Evolutionary conservation across 345 rosid species (phyloP).

Genomic region (Gossypium mustelinum): DNA sequence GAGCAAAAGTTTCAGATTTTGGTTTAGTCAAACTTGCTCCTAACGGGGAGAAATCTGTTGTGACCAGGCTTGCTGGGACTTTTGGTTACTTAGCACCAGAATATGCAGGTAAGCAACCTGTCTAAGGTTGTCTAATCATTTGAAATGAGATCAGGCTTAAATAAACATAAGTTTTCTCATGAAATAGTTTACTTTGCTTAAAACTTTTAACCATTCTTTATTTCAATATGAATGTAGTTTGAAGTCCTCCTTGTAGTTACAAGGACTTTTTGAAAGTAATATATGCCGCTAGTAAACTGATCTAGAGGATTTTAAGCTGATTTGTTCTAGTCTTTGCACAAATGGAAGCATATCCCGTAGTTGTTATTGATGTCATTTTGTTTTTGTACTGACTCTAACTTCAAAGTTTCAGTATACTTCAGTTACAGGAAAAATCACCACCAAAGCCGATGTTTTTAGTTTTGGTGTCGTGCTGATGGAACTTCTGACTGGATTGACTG

Average conservation of each 20-base stretch:
- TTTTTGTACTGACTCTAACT: background rate
- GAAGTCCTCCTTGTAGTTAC: background rate
- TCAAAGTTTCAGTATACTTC: constrained; percentile 13
- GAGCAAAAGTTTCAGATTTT: constrained; percentile 72
- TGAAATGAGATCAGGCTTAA: background rate
- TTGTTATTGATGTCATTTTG: constrained; percentile 1
- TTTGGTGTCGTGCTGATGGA: constrained; percentile 78
- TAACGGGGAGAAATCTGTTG: constrained; percentile 56
- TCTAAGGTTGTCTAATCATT: constrained; percentile 4
- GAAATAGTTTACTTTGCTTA: background rate
- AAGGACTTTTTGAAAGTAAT: constrained; percentile 1
- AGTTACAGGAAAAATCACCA: constrained; percentile 79
- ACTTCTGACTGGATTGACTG: constrained; percentile 62
- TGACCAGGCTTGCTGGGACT: constrained; percentile 74
- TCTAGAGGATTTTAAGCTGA: background rate
- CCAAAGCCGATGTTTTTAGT: constrained; percentile 77
- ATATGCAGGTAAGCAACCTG: constrained; percentile 56
- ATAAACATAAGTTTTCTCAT: background rate
- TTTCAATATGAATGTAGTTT: background rate
- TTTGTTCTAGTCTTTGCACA: background rate
- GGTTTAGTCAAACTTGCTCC: constrained; percentile 82
- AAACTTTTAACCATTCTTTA: background rate
- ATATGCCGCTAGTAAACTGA: background rate
- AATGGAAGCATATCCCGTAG: background rate
- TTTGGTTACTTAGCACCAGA: constrained; percentile 84